Evolutionary conservation across 768 basidiomycete genomes (phyloP), one percentile per base, ranked within the genome.

Genomic region (Termitomyces bulborhizus): DNA sequence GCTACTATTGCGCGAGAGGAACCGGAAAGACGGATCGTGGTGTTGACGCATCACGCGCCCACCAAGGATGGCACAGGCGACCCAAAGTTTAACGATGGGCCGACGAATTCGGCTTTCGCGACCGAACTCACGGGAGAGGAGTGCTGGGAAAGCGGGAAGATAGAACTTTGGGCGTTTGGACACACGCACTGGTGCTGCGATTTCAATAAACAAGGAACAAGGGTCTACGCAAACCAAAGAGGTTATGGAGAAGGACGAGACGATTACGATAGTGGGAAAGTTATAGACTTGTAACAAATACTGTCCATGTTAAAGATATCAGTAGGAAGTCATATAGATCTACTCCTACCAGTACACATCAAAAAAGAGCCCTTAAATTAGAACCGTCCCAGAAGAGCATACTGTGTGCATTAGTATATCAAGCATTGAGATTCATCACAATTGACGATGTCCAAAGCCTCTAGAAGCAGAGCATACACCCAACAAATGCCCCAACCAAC

Each of bases 41-140:
- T 76, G 9, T 68, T 75, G 58, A 72, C 73, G 12, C 75, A 76
- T 55, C 71, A 76, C 55, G 71, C 74, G 1, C 75, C 75, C 7
- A 75, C 73, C 6, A 59, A 65, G 34, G 55, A 61, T 6, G 73
- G 68, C 15, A 71, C 72, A 12, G 51, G 63, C 24, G 64, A 74
- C 46, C 72, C 72, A 6, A 64, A 58, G 55, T 69, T 58, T 57
- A 43, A 45, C 3, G 69, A 59, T 31, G 57, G 65, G n/a, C 58
- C 62, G 11, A 64, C 51, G 26, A 57, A 51, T 51, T 65, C 67
- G 26, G 71, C 66, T 12, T 73, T 70, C 47, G 63, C 66, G 21
- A 72, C 68, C 3, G 71, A 71, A 50, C 57, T 73, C 21, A 62
- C 63, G 1, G 56, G n/a, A 26, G 56, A 57, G 12, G 31, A 54